Evolutionary conservation across 345 rosid genomes (phyloP), one percentile per base, ranked within the genome.

Genomic region (Anastatica hierochuntica): DNA sequence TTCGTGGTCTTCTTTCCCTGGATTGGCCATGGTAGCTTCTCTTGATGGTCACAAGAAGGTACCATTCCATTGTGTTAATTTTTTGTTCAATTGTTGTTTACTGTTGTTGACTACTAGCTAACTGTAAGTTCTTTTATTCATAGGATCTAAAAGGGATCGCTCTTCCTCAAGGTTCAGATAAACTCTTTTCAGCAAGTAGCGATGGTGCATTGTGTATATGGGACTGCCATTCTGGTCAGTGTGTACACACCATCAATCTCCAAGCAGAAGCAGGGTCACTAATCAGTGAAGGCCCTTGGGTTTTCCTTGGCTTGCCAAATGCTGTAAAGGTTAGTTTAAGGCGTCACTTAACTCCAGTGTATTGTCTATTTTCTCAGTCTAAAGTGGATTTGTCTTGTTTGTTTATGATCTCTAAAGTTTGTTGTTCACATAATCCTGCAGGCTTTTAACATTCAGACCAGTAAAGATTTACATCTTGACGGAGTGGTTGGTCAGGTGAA

Each of bases 231-330:
- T 62, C 72, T 65, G 89, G 88, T 55, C 72, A 62, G 31, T 68
- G 78, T 56, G 51, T 47, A 8, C 37, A 58, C 1, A 56, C 49
- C 14, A 52, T 58, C 30, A 67, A 74, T 52, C 61, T 79, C 47
- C 67, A 71, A 30, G 74, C 65, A 3, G 74, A 67, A 66, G 72
- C 78, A 54, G 81, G 82, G 7, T 77, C 69, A 38, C 49, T 81
- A 38, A 69, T 71, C 3, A 72, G 68, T 20, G 82, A 74, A 60
- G 85, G 82, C n/a, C 58, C 74, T 7, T 81, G 94, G 94, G 68
- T 79, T 8, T 81, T 84, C 48, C 48, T 74, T 19, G 85, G 85
- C 66, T 54, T 84, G 62, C 78, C 67, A 12, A 71, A 77, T 52
- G 56, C 49, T 4, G 58, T 84, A n/a, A 79, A 81, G 84, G 87